A percentile compares a stretch with the other conserved stretches of the same genome.
Evolutionary conservation across 148 eudicot genomes (phyloP).

Genomic region (Silene latifolia): DNA sequence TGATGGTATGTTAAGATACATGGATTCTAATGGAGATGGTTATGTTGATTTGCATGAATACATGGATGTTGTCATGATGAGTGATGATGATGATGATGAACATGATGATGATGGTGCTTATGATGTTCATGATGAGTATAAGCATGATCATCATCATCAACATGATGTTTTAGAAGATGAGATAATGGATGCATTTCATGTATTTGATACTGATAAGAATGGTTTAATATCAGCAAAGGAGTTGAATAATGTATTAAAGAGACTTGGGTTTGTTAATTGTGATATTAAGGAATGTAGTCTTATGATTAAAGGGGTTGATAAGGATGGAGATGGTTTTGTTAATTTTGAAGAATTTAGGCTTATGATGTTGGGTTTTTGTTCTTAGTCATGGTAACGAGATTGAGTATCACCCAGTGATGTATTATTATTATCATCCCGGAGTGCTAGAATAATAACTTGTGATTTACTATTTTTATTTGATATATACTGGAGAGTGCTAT

Average conservation of each 20-base stretch:
- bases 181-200: slow-evolving; percentile 47
- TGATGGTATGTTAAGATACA: slow-evolving; percentile 40
- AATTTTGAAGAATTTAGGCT: slow-evolving; percentile 52
- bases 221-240: slow-evolving; percentile 59
- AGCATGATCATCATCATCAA: background rate
- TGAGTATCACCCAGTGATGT: too few species aligned
- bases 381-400: too few species aligned
- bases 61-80: slow-evolving; percentile 46
- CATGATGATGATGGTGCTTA: slow-evolving; percentile 5
- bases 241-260: slow-evolving; percentile 45
- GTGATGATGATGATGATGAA: slow-evolving; percentile 4
- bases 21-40: slow-evolving; percentile 68
- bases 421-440: too few species aligned
- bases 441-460: too few species aligned
- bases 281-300: slow-evolving; percentile 45
- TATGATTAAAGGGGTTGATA: slow-evolving; percentile 67
- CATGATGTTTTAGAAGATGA: slow-evolving; percentile 25
- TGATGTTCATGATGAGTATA: background rate
- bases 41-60: slow-evolving; percentile 60
- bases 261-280: slow-evolving; percentile 49
- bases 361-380: slow-evolving; percentile 44
- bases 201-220: slow-evolving; percentile 56
- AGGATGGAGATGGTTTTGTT: slow-evolving; percentile 66
- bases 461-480: too few species aligned
- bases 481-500: too few species aligned